Percentiles rank a stretch among this genome's conserved stretches.
Evolutionary conservation across 495 filamentous ascomycete species (phyloP).

Genomic region (Lophiotrema nucula): DNA sequence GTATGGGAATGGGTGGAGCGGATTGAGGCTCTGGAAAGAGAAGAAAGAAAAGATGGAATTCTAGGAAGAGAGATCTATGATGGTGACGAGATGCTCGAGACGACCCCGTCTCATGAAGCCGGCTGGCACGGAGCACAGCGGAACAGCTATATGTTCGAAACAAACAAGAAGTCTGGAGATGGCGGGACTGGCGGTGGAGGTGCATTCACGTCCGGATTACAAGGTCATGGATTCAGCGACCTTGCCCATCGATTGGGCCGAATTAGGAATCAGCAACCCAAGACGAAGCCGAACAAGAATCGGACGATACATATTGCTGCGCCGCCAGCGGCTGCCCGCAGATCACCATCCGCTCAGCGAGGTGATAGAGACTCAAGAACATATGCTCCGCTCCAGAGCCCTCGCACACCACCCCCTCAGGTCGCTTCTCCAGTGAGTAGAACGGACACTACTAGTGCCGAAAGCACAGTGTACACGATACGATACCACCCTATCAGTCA

Average conservation of each 20-base stretch:
- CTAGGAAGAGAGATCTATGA: slow-evolving; percentile 93
- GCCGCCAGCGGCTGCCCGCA: slow-evolving; percentile 3
- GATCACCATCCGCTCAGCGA: slow-evolving; percentile 38
- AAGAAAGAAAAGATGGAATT: slow-evolving; percentile 94
- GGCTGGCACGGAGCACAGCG: slow-evolving; percentile 48
- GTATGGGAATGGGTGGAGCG: slow-evolving; percentile 99
- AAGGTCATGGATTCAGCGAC: slow-evolving; percentile 41
- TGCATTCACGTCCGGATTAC: slow-evolving; percentile 7
- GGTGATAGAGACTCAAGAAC: not conserved
- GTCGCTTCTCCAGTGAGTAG: slow-evolving; percentile 70
- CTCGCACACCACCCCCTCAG: slow-evolving; percentile 63
- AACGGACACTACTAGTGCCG: slow-evolving; percentile 71
- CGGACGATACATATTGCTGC: slow-evolving; percentile 36
- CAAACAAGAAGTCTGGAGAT: slow-evolving; percentile 8
- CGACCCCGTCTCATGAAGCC: slow-evolving; percentile 61
- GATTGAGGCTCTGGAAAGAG: slow-evolving; percentile 93
- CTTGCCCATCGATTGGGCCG: slow-evolving; percentile 28
- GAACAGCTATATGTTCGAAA: slow-evolving; percentile 8
- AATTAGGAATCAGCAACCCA: slow-evolving; percentile 10
- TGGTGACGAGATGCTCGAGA: slow-evolving; percentile 91
- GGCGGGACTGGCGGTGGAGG: slow-evolving; percentile 8
- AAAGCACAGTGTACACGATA: slow-evolving; percentile 82
- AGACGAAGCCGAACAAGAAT: slow-evolving; percentile 36
- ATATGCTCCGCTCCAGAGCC: slow-evolving; percentile 42
- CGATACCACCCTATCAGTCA: slow-evolving; percentile 75